Evolutionary conservation across 352 stramenopile genomes (phyloP).

Genomic region (Phytophthora brassicae): DNA sequence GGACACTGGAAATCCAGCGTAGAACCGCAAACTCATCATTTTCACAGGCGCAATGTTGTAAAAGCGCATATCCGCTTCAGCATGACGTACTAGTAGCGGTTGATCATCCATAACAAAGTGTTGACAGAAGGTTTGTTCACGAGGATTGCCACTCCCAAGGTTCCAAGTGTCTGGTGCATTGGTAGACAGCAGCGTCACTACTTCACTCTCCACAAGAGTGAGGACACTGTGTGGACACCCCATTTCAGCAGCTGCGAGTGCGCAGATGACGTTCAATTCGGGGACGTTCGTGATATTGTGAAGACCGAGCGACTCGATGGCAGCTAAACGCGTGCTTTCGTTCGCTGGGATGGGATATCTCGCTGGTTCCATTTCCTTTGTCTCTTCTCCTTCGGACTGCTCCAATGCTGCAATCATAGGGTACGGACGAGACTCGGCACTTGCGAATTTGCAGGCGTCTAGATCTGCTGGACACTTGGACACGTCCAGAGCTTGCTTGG

Average conservation of each 20-base stretch:
- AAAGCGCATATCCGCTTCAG: conserved; percentile 43
- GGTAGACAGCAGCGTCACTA: conserved; percentile 32
- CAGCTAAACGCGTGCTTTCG: conserved; percentile 25
- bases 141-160: conserved; percentile 27
- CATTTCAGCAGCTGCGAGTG: conserved; percentile 37
- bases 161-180: conserved; percentile 33
- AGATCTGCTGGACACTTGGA: conserved; percentile 19
- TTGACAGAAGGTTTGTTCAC: conserved; percentile 45
- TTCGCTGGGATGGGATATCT: conserved; percentile 34
- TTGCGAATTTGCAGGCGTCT: conserved; percentile 30
- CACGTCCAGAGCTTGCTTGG: conserved; percentile 24
- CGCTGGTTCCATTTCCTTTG: conserved; percentile 5
- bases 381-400: background rate
- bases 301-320: conserved; percentile 27
- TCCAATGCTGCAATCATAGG: conserved; percentile 23
- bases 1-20: conserved; percentile 38
- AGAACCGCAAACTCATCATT: conserved; percentile 31
- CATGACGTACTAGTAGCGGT: conserved; percentile 37
- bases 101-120: conserved; percentile 48
- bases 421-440: conserved; percentile 25
- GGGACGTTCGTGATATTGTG: conserved; percentile 21
- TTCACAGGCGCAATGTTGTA: conserved; percentile 33
- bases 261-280: conserved; percentile 39
- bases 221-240: conserved; percentile 28
- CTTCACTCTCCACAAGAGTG: conserved; percentile 33